Conservation (phyloP, 164 flowering plant genomes). For the Annona cherimola region DNA sequence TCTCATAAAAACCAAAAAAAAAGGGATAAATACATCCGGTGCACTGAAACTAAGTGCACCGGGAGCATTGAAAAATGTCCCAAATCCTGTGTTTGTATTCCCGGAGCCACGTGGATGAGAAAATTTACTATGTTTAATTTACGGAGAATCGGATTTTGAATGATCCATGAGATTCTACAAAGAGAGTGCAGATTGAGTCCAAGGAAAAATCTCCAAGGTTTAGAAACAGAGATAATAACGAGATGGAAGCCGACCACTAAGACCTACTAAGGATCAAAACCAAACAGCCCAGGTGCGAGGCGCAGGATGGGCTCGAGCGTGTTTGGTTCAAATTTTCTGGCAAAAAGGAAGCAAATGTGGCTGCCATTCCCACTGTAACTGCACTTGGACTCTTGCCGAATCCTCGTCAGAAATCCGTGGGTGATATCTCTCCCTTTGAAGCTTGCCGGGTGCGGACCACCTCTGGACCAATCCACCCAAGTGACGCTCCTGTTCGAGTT, state of each 20-base stretch:
- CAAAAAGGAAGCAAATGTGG: constrained; percentile 27
- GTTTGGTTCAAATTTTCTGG: constrained; percentile 26
- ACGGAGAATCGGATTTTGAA: too few relatives aligned
- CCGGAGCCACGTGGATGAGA: too few relatives aligned
- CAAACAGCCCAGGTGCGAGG: constrained; percentile 34
- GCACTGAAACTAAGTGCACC: too few relatives aligned
- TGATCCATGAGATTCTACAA: too few relatives aligned
- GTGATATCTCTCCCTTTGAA: constrained; percentile 20
- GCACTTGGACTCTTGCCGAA: constrained; percentile 16
- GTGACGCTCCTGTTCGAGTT: constrained; percentile 28
- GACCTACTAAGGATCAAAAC: constrained; percentile 21
- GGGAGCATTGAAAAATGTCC: too few relatives aligned
- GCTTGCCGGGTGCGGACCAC: constrained; percentile 34
- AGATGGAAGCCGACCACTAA: not conserved
- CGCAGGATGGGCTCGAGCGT: constrained; percentile 24
- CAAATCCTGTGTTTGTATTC: too few relatives aligned
- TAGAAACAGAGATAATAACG: too few relatives aligned
- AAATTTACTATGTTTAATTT: too few relatives aligned
- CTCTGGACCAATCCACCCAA: constrained; percentile 38
- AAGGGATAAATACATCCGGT: too few relatives aligned
- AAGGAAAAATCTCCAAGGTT: too few relatives aligned
- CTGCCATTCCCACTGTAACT: constrained; percentile 16
- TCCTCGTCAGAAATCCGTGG: constrained; percentile 15
- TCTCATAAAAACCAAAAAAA: too few relatives aligned
- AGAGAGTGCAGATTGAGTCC: too few relatives aligned